These are phyloP conservation scores for Coemansia sp. DNA, from an alignment of 192 early-diverging fungal genomes.

Conservation along the genomic window DNA sequence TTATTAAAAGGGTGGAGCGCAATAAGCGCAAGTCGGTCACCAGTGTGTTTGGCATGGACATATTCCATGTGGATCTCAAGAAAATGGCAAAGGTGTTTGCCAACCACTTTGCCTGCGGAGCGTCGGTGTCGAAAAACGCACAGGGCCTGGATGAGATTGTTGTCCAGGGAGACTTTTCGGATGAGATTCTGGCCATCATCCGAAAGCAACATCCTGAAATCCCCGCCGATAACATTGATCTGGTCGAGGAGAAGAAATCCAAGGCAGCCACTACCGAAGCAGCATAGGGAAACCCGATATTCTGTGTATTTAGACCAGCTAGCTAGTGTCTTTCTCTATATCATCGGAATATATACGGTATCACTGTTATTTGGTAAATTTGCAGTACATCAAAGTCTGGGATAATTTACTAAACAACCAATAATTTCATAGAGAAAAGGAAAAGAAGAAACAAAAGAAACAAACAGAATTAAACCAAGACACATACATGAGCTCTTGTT, in stretches of 20 bases:
- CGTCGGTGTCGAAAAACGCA: conserved; percentile 90
- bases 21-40: conserved; percentile 93
- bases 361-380: too few relatives aligned
- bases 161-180: conserved; percentile 91
- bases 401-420: too few relatives aligned
- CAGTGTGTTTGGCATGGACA: conserved; percentile 76
- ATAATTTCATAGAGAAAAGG: too few relatives aligned
- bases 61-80: conserved; percentile 94
- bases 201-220: conserved; percentile 67
- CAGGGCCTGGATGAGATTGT: conserved; percentile 94
- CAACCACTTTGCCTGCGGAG: conserved; percentile 91
- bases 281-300: neutral
- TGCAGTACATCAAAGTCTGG: too few relatives aligned
- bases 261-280: conserved; percentile 26
- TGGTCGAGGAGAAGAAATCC: conserved; percentile 72
- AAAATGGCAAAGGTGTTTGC: conserved; percentile 96
- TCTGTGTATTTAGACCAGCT: too few relatives aligned
- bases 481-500: neutral
- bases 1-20: conserved; percentile 85
- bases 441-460: too few relatives aligned
- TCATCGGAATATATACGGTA: too few relatives aligned
- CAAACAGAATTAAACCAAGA: too few relatives aligned
- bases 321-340: too few relatives aligned
- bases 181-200: conserved; percentile 87
- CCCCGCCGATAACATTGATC: conserved; percentile 72